Conservation (phyloP, 208 protist genomes). For the Sergeia podlipaevii region DNA sequence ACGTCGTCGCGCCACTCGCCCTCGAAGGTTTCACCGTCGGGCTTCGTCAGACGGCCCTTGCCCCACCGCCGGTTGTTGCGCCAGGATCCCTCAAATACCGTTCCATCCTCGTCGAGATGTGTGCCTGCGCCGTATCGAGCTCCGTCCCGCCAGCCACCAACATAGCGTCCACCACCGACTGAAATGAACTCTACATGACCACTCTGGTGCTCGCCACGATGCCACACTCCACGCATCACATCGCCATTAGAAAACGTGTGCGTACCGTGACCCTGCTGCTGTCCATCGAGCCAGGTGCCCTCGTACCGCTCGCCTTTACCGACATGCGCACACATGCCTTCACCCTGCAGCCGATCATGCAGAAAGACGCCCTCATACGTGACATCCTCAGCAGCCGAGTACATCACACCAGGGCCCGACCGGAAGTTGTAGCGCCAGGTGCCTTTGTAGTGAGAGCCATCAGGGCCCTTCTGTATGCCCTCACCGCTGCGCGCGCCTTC, state of each 20-base stretch:
- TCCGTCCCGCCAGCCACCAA: conserved; percentile 73
- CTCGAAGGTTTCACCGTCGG: conserved; percentile 56
- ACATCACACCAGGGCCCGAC: conserved; percentile 56
- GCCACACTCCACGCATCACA: conserved; percentile 71
- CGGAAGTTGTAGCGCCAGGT: conserved; percentile 62
- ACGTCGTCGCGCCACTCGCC: conserved; percentile 56
- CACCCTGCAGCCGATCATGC: conserved; percentile 57
- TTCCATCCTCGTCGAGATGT: conserved; percentile 62
- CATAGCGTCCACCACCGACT: conserved; percentile 54
- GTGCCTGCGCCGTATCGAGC: conserved; percentile 56
- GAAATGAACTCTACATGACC: conserved; percentile 59
- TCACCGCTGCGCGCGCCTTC: conserved; percentile 50
- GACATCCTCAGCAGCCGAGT: conserved; percentile 39
- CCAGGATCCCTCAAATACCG: conserved; percentile 85
- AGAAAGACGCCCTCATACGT: conserved; percentile 80
- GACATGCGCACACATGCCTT: conserved; percentile 21
- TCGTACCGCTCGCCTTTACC: conserved; percentile 46
- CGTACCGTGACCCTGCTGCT: conserved; percentile 78
- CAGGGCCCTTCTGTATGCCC: conserved; percentile 44
- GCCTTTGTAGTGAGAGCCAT: conserved; percentile 78
- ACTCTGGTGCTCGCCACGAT: conserved; percentile 56
- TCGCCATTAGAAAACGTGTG: conserved; percentile 71
- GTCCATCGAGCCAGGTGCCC: conserved; percentile 79
- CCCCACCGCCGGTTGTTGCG: conserved; percentile 57
- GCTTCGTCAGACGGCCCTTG: conserved; percentile 50